phyloP scores from a whole-genome alignment of 106 monocot genomes.

The Apostasia shenzhenica region DNA sequence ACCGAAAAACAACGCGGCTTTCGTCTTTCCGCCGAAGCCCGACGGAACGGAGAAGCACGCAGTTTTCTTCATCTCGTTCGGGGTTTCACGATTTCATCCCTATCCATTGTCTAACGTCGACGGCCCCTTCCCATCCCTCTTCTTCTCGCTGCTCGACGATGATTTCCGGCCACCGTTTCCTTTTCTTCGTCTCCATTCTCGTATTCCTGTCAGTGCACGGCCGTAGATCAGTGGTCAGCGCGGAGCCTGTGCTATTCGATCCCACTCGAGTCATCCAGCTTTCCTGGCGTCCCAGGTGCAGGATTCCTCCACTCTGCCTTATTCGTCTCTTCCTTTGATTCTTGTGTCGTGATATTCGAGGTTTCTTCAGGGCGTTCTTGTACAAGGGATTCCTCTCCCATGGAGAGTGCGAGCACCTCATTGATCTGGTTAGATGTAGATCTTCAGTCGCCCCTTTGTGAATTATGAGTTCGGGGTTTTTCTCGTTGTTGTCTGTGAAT shows the following conservation, averaged over 20 bases:
- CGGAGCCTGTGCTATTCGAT: conserved; percentile 14
- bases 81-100: no score
- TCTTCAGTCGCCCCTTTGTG: neutral
- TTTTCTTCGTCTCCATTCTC: neutral
- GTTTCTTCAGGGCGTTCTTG: conserved; percentile 41
- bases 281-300: conserved; percentile 39
- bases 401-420: conserved; percentile 73
- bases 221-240: neutral
- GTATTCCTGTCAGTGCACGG: neutral
- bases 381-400: conserved; percentile 60
- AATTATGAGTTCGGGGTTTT: neutral
- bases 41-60: no score
- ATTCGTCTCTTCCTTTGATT: neutral
- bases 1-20: no score
- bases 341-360: neutral
- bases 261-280: conserved; percentile 51
- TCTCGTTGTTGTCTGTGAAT: neutral
- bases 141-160: neutral
- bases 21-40: no score
- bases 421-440: conserved; percentile 33
- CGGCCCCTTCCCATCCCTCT: neutral
- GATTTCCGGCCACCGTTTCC: neutral
- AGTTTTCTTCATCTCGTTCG: no score
- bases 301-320: neutral
- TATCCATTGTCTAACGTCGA: neutral